Base-by-base conservation (phyloP, 2,329 filamentous ascomycete species). In the Gliomastix tumulicola region DNA sequence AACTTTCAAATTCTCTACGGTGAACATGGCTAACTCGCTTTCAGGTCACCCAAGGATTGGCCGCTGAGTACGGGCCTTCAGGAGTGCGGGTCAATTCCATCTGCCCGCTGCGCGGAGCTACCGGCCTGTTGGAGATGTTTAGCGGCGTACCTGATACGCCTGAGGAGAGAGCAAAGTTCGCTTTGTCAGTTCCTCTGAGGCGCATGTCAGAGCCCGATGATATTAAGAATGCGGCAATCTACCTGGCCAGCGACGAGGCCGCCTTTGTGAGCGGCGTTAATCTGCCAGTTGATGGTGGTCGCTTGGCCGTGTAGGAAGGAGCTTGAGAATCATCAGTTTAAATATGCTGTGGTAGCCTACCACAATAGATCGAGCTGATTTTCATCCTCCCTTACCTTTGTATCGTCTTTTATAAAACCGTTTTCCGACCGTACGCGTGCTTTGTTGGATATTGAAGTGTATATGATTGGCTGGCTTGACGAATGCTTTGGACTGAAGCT, bases 11-110 rank as follows among this genome's bases (percentile, higher is more conserved):
- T 12, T 3, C 10, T 28, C 3, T 3, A 28, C n/a, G 4, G 25
- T n/a, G 4, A 5, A 28, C 17, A 13, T 28, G 10, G 17, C 11
- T n/a, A 9, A 12, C n/a, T 7, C n/a, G 7, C 10, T n/a, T 7
- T 28, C 15, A 40, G 38, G 38, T 23, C 11, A 40, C 37, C 20
- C 35, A 36, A 28, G 36, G 36, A 4, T 31, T 41, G 88, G 23
- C 85, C 84, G 7, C 68, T 89, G 69, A 90, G 84, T 28, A 72
- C 84, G 45, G 85, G 89, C 58, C 61, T 89, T 44, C 83, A 84
- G 30, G 85, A 31, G 87, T 76, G 63, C 71, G 85, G 36, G 89
- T 90, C 68, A 90, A 90, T 60, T 72, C 79, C 16, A 67, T 90
- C 34, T 90, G 85, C 59, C 85, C 85, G 4, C 28, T 41, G 3